Base-by-base conservation (phyloP, 345 rosid species). In the Isatis tinctoria region DNA sequence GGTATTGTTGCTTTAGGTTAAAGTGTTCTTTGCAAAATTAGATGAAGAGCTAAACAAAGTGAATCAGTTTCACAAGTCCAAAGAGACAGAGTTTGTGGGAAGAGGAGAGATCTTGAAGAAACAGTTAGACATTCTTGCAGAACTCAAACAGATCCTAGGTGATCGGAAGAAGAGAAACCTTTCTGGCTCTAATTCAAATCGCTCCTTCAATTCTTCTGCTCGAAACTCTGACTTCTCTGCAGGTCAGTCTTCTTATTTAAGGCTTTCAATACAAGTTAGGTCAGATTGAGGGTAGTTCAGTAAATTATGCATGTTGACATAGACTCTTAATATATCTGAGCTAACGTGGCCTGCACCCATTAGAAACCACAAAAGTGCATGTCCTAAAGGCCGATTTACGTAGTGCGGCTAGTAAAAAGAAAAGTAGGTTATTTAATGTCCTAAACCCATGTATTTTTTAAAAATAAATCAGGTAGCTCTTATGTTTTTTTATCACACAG, bases 41-140 rank as follows among this genome's bases (percentile, higher is more conserved):
- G 97, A 92, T 52, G 90, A 81, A 24, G 99, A 94, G 73, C 81
- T 90, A 13, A 87, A 92, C 72, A 92, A 90, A 70, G 97, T 92
- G 80, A 94, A 94, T 83, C 87, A 82, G 48, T 94, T 94, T 70
- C 88, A 92, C 84, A 86, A 78, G 82, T 64, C 69, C 0, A 88
- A 78, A 78, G 99, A 94, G 77, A 80, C 76, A 5, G 99, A 94
- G 79, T 87, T 94, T 41, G 47, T 88, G 2, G 97, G 86, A 53
- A 92, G 93, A 79, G 99, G 93, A 40, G 92, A 88, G 70, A 80
- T 76, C 64, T 83, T 92, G 16, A 79, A 79, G 78, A 88, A 88
- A 82, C 99, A 92, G 74, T 85, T 92, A 1, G 78, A 84, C 11
- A 90, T 86, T 64, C 77, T 94, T 75, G 26, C 82, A 48, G 90